Percentiles rank a stretch among this genome's conserved stretches.
These are phyloP conservation scores for Wickerhamomyces ciferrii DNA, from an alignment of 805 yeast species.

Conservation along the genomic window DNA sequence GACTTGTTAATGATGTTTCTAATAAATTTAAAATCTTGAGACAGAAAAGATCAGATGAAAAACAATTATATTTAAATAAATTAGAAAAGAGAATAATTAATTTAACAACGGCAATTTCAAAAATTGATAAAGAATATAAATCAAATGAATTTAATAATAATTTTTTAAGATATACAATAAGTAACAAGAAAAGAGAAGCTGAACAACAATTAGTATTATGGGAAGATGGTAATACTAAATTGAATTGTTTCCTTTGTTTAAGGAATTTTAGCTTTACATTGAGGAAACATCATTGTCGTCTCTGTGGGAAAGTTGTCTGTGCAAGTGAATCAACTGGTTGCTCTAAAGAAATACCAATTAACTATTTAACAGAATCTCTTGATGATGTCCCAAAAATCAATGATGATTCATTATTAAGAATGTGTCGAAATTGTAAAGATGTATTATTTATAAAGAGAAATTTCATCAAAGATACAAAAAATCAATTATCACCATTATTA, in stretches of 20 bases:
- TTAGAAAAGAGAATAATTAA: constrained; percentile 57
- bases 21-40: constrained; percentile 36
- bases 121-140: constrained; percentile 20
- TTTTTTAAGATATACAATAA: constrained; percentile 19
- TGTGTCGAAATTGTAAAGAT: constrained; percentile 69
- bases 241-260: constrained; percentile 61
- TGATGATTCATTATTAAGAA: constrained; percentile 36
- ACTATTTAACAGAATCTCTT: constrained; percentile 11
- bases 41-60: constrained; percentile 36
- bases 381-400: constrained; percentile 14
- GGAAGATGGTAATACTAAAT: constrained; percentile 47
- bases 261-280: constrained; percentile 48
- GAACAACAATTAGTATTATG: constrained; percentile 56
- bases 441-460: constrained; percentile 52
- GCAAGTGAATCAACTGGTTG: constrained; percentile 60
- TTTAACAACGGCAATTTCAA: constrained; percentile 26
- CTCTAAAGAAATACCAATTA: constrained; percentile 64
- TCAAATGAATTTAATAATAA: constrained; percentile 14
- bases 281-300: constrained; percentile 86
- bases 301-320: constrained; percentile 83
- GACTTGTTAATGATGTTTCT: constrained; percentile 41
- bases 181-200: constrained; percentile 27
- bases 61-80: constrained; percentile 46
- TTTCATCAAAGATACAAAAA: constrained; percentile 33
- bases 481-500: constrained; percentile 31